Base-by-base conservation (phyloP, 805 yeast species). In the Wickerhamomyces bisporus region DNA sequence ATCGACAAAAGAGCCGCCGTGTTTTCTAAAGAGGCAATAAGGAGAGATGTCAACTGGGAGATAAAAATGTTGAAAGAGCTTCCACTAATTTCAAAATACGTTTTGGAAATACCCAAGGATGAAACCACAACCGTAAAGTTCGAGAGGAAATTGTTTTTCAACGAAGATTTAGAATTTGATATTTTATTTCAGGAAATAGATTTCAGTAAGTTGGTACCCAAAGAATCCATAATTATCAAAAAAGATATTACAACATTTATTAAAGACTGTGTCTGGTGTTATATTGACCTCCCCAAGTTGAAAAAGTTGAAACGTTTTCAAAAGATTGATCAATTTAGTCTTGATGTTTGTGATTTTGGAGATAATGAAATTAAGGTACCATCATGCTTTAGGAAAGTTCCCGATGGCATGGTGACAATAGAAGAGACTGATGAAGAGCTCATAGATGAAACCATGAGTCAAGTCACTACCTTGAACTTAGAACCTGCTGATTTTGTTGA, bases 151-250 rank as follows among this genome's bases (percentile, higher is more conserved):
- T n/a, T 6, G 13, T 11, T 17, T 8, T n/a, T 18, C 11, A 4
- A 5, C 17, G 23, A 13, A n/a, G 21, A n/a, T 7, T 29, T 20
- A 21, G 12, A n/a, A 8, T 16, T 9, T 17, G 16, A 18, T 29
- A 11, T 10, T 10, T 6, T 17, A 17, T 18, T 29, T 17, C 12
- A 11, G 11, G 31, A 29, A 6, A 17, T 16, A 11, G 31, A 29
- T 17, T 29, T 9, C 21, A 29, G 21, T 10, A 21, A 35, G 1
- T 6, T 44, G 13, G 3, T 47, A 7, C 47, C 44, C 6, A 49
- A 35, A 25, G 53, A 49, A 24, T 23, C 43, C 1, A 25, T 49
- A 3, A 18, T 32, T 4, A 36, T 48, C 7, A 42, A 37, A n/a
- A 44, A 34, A 23, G 49, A 48, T 10, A 30, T 40, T 11, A 34